Conservation (phyloP, 1,139 yeast species). For the Wickerhamiella pararugosa region DNA sequence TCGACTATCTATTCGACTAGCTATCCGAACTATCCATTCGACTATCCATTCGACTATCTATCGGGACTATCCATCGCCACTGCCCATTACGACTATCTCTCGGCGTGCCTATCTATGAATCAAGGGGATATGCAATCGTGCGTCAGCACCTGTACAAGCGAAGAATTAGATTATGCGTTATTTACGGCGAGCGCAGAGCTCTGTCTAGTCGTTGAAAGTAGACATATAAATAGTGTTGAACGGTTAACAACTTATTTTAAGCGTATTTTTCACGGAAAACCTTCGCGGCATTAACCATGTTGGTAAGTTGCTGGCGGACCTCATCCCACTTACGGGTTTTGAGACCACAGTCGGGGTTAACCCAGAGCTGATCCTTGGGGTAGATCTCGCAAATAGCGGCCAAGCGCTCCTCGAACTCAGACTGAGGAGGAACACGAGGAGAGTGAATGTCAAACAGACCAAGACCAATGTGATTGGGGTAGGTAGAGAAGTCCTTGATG, state of each 20-base stretch:
- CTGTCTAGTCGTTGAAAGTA: not conserved
- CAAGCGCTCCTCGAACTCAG: slow-evolving; percentile 88
- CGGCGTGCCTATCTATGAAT: no score
- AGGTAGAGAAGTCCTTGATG: slow-evolving; percentile 92
- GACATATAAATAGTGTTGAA: slow-evolving; percentile 5
- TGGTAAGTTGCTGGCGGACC: slow-evolving; percentile 64
- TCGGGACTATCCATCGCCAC: no score
- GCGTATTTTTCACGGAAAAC: slow-evolving; percentile 55
- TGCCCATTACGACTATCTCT: no score
- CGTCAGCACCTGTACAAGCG: no score
- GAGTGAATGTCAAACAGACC: slow-evolving; percentile 99
- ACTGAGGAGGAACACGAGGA: slow-evolving; percentile 97
- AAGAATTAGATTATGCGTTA: no score
- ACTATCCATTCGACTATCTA: no score
- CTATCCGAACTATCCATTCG: no score
- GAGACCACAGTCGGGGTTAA: slow-evolving; percentile 99
- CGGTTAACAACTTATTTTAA: slow-evolving; percentile 5
- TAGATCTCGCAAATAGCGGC: slow-evolving; percentile 88
- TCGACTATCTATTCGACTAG: no score
- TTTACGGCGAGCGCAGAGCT: not conserved
- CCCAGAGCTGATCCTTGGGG: slow-evolving; percentile 98
- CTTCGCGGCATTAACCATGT: slow-evolving; percentile 99
- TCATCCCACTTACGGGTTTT: slow-evolving; percentile 96
- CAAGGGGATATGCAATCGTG: no score
- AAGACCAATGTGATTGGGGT: slow-evolving; percentile 99